Conservation (phyloP, 345 rosid genomes). For the Gossypium sturtianum region DNA sequence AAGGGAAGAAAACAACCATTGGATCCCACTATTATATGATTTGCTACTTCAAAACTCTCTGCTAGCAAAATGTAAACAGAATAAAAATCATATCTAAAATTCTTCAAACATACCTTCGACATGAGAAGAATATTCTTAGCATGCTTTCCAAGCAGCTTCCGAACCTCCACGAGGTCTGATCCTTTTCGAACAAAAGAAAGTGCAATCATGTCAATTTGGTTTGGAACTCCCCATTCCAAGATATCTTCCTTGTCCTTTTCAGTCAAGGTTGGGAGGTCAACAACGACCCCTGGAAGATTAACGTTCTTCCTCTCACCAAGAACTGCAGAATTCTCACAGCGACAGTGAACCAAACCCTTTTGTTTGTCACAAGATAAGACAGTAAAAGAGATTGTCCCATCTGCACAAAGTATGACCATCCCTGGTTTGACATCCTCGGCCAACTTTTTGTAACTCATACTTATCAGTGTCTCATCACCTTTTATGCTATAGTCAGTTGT, state of each 20-base stretch:
- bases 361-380: slow-evolving; percentile 66
- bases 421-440: slow-evolving; percentile 85
- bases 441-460: slow-evolving; percentile 95
- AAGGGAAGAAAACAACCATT: background rate
- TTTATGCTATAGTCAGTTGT: slow-evolving; percentile 69
- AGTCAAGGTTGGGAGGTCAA: slow-evolving; percentile 92
- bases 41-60: background rate
- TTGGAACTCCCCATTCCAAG: slow-evolving; percentile 84
- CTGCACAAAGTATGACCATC: slow-evolving; percentile 85
- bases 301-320: slow-evolving; percentile 98
- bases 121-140: slow-evolving; percentile 82
- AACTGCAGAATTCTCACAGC: slow-evolving; percentile 85
- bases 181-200: slow-evolving; percentile 94
- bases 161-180: slow-evolving; percentile 42
- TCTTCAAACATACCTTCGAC: slow-evolving; percentile 71
- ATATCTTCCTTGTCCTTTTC: slow-evolving; percentile 98
- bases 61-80: background rate
- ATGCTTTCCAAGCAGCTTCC: slow-evolving; percentile 74
- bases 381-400: slow-evolving; percentile 86
- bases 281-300: slow-evolving; percentile 97
- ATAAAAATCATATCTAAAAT: background rate
- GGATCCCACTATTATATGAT: background rate
- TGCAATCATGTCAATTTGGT: slow-evolving; percentile 94
- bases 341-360: slow-evolving; percentile 69
- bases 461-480: slow-evolving; percentile 67